phyloP scores from a whole-genome alignment of 2,329 filamentous ascomycete genomes.

The Fusarium goolgardi region DNA sequence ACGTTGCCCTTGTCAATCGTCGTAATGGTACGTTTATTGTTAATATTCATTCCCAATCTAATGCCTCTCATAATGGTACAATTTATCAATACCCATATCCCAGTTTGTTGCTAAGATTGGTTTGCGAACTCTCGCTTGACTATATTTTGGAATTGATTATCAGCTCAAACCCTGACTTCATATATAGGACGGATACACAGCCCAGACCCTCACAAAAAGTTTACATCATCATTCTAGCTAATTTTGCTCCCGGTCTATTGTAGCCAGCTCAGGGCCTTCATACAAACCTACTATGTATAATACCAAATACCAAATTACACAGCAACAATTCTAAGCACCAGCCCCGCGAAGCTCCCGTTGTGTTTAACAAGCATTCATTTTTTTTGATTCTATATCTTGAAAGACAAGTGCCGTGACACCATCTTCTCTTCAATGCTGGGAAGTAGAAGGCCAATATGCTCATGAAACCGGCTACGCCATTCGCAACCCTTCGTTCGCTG shows the following conservation, averaged over 20 bases:
- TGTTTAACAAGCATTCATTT: constrained; percentile 36
- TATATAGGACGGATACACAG: constrained; percentile 28
- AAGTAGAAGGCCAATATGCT: constrained; percentile 50
- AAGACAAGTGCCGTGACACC: constrained; percentile 35
- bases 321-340: neutral
- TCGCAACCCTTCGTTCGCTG: constrained; percentile 50
- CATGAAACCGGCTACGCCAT: constrained; percentile 54
- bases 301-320: constrained; percentile 10
- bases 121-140: neutral
- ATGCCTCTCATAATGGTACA: neutral
- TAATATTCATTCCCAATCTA: neutral
- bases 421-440: constrained; percentile 40
- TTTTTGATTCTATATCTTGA: constrained; percentile 36
- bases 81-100: neutral
- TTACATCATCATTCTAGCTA: constrained; percentile 26
- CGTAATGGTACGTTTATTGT: constrained; percentile 57
- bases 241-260: neutral
- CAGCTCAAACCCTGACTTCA: constrained; percentile 6
- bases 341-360: neutral
- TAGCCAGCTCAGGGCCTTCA: neutral
- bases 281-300: constrained; percentile 17
- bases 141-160: neutral
- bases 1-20: constrained; percentile 62
- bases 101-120: neutral
- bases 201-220: constrained; percentile 34